These are phyloP conservation scores for Gastroboletus turbinatus DNA, from an alignment of 1,284 basidiomycete genomes.

Conservation along the genomic window DNA sequence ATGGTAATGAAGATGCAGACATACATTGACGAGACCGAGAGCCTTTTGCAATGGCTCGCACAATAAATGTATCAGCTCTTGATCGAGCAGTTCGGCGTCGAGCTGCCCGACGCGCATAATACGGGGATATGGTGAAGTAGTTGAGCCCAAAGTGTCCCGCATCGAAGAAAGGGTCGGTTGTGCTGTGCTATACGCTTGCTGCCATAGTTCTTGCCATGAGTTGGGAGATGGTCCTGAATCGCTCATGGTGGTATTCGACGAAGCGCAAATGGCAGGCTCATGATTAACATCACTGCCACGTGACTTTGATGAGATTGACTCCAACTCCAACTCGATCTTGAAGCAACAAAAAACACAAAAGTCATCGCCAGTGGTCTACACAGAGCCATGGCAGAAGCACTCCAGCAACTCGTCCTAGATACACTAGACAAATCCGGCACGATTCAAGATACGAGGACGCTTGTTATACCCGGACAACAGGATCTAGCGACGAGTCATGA, in stretches of 20 bases:
- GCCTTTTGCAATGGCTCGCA: constrained; percentile 82
- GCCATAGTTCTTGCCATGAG: constrained; percentile 42
- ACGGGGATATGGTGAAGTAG: constrained; percentile 40
- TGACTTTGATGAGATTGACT: constrained; percentile 28
- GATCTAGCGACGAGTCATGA: constrained; percentile 62
- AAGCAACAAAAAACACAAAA: background rate
- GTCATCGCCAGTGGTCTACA: background rate
- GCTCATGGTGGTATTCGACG: constrained; percentile 17
- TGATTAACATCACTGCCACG: no score
- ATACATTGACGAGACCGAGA: constrained; percentile 68
- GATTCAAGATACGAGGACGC: constrained; percentile 75
- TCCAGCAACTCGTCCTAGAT: constrained; percentile 81
- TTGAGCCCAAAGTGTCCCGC: constrained; percentile 37
- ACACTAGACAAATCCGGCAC: constrained; percentile 57
- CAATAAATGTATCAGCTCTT: constrained; percentile 82
- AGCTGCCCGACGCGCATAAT: constrained; percentile 87
- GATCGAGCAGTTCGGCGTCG: constrained; percentile 91
- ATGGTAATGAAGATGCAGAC: constrained; percentile 27
- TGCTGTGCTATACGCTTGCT: constrained; percentile 62
- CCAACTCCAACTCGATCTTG: background rate
- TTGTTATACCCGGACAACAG: constrained; percentile 67
- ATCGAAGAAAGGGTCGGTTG: constrained; percentile 53
- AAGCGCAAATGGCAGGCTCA: background rate
- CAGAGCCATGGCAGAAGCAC: constrained; percentile 61
- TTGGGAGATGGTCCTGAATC: background rate